Evolutionary conservation across 768 basidiomycete genomes (phyloP).

Genomic region (Leucosporidium creatinivorum): DNA sequence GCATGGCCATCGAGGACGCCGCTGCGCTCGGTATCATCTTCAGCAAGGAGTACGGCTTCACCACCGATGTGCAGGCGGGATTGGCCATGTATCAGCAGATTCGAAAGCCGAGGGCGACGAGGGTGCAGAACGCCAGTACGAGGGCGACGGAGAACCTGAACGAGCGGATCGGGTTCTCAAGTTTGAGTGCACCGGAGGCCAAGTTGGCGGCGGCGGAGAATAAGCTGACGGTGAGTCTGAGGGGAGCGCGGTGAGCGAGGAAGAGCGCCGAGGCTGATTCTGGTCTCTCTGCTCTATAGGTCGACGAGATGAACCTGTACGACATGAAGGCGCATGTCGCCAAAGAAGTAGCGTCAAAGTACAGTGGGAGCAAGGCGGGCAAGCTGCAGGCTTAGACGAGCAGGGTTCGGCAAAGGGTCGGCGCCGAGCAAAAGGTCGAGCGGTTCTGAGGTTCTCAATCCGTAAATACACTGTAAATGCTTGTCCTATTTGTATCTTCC

Average conservation of each 20-base stretch:
- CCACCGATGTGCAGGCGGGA: conserved; percentile 28
- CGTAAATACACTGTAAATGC: too few species aligned
- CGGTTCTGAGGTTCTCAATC: too few species aligned
- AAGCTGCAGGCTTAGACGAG: too few species aligned
- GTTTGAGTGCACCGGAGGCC: neutral
- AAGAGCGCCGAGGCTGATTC: neutral
- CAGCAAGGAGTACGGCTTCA: conserved; percentile 40
- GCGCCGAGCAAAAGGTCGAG: too few species aligned
- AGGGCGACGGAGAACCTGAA: conserved; percentile 35
- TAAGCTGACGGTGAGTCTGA: conserved; percentile 11
- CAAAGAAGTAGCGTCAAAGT: too few species aligned
- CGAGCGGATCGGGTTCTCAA: conserved; percentile 35
- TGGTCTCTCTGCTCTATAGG: neutral
- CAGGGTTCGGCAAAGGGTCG: too few species aligned
- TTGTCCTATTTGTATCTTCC: too few species aligned
- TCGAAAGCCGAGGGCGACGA: conserved; percentile 33
- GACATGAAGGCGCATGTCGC: conserved; percentile 25
- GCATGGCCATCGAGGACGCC: conserved; percentile 57
- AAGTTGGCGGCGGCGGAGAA: neutral
- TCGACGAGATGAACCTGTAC: conserved; percentile 30
- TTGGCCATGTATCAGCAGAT: conserved; percentile 33
- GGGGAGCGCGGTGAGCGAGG: too few species aligned
- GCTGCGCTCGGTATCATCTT: conserved; percentile 57
- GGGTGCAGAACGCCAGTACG: conserved; percentile 27
- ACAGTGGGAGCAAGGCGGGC: too few species aligned